phyloP scores from a whole-genome alignment of 2,329 filamentous ascomycete genomes.

The Raffaelea albimanens region DNA sequence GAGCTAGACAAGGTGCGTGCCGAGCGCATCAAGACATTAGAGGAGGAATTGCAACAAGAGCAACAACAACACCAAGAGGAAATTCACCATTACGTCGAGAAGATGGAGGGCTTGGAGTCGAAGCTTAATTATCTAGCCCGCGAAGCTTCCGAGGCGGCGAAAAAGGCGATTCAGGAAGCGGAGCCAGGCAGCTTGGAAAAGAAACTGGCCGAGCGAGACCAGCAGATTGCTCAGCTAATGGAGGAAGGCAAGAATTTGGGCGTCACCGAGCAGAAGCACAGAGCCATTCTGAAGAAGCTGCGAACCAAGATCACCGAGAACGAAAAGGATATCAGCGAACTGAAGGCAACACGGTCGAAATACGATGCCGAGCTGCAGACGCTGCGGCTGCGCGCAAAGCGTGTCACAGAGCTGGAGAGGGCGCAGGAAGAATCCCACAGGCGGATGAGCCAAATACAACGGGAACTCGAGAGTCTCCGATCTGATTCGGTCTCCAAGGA shows the following conservation, averaged over 20 bases:
- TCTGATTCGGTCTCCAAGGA: constrained; percentile 55
- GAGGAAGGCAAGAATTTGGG: constrained; percentile 87
- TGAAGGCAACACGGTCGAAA: constrained; percentile 50
- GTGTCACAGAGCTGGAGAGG: constrained; percentile 47
- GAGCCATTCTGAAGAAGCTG: constrained; percentile 75
- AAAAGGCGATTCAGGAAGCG: constrained; percentile 54
- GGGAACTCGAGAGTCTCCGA: constrained; percentile 40
- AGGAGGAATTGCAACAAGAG: constrained; percentile 24
- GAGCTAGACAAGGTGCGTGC: constrained; percentile 26
- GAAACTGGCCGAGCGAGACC: constrained; percentile 80
- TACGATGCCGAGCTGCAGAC: constrained; percentile 39
- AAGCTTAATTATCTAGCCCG: constrained; percentile 84
- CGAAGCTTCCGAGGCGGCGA: constrained; percentile 67
- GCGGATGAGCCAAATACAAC: constrained; percentile 48
- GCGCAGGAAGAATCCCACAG: constrained; percentile 41
- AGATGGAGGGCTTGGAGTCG: constrained; percentile 82
- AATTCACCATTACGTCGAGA: constrained; percentile 72
- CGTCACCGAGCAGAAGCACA: constrained; percentile 75
- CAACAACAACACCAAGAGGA: constrained; percentile 66
- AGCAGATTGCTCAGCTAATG: constrained; percentile 80
- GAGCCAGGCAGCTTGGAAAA: constrained; percentile 59
- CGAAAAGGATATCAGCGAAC: constrained; percentile 54
- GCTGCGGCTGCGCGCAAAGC: constrained; percentile 37
- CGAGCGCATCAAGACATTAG: constrained; percentile 26
- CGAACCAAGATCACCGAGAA: constrained; percentile 55